Base-by-base conservation (phyloP, 805 yeast genomes). In the Debaryomyces hansenii region DNA sequence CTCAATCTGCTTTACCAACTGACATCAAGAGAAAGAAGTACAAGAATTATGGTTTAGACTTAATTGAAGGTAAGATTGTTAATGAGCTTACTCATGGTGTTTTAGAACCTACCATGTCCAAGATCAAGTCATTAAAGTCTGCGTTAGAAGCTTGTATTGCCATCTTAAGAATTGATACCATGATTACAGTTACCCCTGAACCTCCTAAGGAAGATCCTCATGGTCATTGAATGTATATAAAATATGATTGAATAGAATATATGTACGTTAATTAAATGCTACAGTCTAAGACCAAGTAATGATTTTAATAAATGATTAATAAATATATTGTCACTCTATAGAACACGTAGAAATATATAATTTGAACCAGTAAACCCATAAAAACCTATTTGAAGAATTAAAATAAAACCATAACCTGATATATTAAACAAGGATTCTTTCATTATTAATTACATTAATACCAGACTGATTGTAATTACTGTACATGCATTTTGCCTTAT, bases 61-160 rank as follows among this genome's bases (percentile, higher is more conserved):
- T 94, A 59, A 80, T 92, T 60, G 83, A 82, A 51, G 99, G 99
- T 49, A 90, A 89, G 69, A 85, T 94, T 52, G 92, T 89, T 21
- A 94, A 94, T 68, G 95, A 87, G 67, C 75, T 84, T 40, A 72
- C 77, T 44, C 78, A 82, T 50, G 99, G 99, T 52, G 97, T 94
- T 24, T 77, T 94, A 56, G 99, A 94, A 69, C 99, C 99, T 45
- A 87, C 97, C 14, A 78, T 94, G 62, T 85, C 95, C 60, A 94
- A 94, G 74, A 79, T 94, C 62, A 91, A 90, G 69, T 85, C 96
- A 9, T 80, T 95, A 65, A 91, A 95, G 69, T 85, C 95, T 49
- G 98, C 99, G 5, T 80, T 94, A 56, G 99, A 94, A 75, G 99
- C 99, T 2, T 94, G 99, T 72, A 84, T 95, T 67, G 96, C 98